phyloP scores from a whole-genome alignment of 2,329 filamentous ascomycete species.

The Aureobasidium pullulans region DNA sequence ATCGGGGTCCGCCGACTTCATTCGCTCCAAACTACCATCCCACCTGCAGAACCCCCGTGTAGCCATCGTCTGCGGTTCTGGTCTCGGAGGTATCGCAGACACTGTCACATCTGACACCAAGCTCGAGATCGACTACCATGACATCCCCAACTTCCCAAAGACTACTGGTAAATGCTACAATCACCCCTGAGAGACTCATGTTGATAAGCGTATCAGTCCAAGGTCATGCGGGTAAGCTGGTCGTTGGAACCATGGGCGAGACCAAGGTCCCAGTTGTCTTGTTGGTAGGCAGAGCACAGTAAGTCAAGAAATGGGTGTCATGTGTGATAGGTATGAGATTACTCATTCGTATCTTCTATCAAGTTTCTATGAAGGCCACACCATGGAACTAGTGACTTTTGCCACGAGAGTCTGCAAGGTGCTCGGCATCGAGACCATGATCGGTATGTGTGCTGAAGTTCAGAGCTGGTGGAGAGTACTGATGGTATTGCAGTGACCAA shows the following conservation, averaged over 20 bases:
- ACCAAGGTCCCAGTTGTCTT: slow-evolving; percentile 51
- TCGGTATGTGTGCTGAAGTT: slow-evolving; percentile 34
- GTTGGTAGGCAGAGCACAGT: slow-evolving; percentile 60
- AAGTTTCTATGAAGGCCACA: slow-evolving; percentile 62
- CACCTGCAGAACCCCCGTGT: slow-evolving; percentile 43
- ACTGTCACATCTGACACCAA: slow-evolving; percentile 45
- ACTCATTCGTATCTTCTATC: slow-evolving; percentile 16
- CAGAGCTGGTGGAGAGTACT: neutral
- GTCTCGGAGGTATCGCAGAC: slow-evolving; percentile 53
- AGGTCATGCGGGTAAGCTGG: slow-evolving; percentile 58
- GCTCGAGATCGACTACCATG: slow-evolving; percentile 49
- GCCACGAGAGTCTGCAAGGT: slow-evolving; percentile 58
- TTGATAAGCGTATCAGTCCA: slow-evolving; percentile 20
- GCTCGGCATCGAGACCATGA: slow-evolving; percentile 53
- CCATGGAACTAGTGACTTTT: slow-evolving; percentile 55
- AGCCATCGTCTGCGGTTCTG: slow-evolving; percentile 59
- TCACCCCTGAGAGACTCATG: neutral
- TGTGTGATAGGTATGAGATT: neutral
- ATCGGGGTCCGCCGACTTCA: slow-evolving; percentile 43
- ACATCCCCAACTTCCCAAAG: slow-evolving; percentile 55
- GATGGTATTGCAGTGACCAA: slow-evolving; percentile 48
- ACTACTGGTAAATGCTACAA: slow-evolving; percentile 46
- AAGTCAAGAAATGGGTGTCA: slow-evolving; percentile 27
- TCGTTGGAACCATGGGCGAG: slow-evolving; percentile 53
- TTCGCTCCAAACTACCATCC: slow-evolving; percentile 44